phyloP scores from a whole-genome alignment of 805 yeast species.

The Pichia thaimueangensis region DNA sequence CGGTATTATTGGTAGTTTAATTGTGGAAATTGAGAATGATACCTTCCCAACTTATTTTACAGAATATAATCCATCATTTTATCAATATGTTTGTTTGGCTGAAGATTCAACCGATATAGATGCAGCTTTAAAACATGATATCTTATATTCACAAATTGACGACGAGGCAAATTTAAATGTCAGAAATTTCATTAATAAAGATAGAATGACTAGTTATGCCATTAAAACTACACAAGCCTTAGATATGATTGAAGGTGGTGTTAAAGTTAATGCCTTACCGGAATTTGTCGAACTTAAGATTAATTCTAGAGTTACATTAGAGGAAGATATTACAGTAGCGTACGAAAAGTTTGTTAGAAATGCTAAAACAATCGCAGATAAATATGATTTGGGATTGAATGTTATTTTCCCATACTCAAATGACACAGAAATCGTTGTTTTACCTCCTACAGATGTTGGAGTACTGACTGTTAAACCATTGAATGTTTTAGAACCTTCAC shows the following conservation, averaged over 20 bases:
- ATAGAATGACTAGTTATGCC: constrained; percentile 29
- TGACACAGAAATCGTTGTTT: constrained; percentile 19
- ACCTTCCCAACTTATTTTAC: constrained; percentile 35
- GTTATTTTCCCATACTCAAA: constrained; percentile 8
- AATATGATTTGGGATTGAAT: constrained; percentile 30
- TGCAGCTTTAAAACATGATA: constrained; percentile 29
- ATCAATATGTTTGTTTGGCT: constrained; percentile 41
- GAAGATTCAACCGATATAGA: constrained; percentile 35
- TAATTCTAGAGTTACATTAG: constrained; percentile 43
- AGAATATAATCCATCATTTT: constrained; percentile 38
- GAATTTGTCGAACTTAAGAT: constrained; percentile 39
- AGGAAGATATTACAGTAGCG: constrained; percentile 32
- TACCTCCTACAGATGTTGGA: constrained; percentile 25
- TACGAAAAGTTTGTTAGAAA: constrained; percentile 30
- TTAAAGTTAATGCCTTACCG: constrained; percentile 45
- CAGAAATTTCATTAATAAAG: constrained; percentile 28
- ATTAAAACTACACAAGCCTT: constrained; percentile 44
- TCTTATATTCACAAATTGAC: constrained; percentile 34
- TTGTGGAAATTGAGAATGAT: constrained; percentile 33
- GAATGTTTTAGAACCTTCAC: constrained; percentile 37
- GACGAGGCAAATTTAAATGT: constrained; percentile 33
- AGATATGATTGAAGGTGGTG: constrained; percentile 43
- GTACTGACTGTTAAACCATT: constrained; percentile 15
- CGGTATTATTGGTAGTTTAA: constrained; percentile 39
- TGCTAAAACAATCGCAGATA: constrained; percentile 30